Evolutionary conservation across 2,329 filamentous ascomycete genomes (phyloP).

Genomic region (Apiospora malaysiana): DNA sequence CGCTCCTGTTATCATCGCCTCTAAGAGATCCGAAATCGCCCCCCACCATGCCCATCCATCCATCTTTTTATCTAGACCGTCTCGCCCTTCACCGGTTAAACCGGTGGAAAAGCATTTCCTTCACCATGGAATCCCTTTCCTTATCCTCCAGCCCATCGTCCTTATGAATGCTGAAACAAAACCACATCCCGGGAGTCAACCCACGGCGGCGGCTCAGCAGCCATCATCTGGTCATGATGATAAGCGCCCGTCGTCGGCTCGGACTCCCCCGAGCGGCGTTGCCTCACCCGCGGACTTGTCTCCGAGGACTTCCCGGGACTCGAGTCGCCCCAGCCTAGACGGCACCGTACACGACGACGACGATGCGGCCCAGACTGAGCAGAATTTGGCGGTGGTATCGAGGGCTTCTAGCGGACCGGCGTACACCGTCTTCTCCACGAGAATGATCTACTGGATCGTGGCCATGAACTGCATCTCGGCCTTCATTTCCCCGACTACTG

Average conservation of each 20-base stretch:
- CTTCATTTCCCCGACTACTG: conserved; percentile 63
- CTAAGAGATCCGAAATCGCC: conserved; percentile 11
- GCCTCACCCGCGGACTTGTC: background rate
- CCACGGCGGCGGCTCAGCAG: background rate
- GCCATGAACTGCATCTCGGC: conserved; percentile 58
- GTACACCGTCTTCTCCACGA: conserved; percentile 47
- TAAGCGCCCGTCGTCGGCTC: background rate
- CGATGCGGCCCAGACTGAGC: conserved; percentile 26
- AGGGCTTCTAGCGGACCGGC: conserved; percentile 46
- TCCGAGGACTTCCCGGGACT: conserved; percentile 2
- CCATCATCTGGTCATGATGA: background rate
- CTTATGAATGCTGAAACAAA: background rate
- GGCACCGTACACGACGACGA: conserved; percentile 20
- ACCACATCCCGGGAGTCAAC: background rate
- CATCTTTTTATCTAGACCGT: conserved; percentile 5
- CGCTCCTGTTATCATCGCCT: conserved; percentile 1
- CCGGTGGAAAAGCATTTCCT: background rate
- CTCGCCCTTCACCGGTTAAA: background rate
- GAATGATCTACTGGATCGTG: conserved; percentile 58
- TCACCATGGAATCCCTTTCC: background rate
- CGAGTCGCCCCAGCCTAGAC: background rate
- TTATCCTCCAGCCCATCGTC: background rate
- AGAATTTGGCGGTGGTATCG: conserved; percentile 42
- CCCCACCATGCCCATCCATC: conserved; percentile 1
- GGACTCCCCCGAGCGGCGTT: conserved; percentile 6